Conservation (phyloP, 148 eudicot species). For the Dianthus caryophyllus region DNA sequence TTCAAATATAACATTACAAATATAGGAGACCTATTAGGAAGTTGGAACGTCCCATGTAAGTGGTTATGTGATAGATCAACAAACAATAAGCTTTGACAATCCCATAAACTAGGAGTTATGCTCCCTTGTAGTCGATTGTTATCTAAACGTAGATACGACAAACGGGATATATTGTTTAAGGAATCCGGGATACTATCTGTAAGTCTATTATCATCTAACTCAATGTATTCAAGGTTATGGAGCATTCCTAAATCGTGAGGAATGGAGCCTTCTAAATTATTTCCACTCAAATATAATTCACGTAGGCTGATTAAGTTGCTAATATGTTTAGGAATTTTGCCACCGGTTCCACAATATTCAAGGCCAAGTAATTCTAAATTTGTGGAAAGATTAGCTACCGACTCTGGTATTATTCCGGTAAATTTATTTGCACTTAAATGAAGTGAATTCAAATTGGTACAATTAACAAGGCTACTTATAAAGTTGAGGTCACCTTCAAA, state of each 20-base stretch:
- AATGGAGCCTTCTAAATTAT: constrained; percentile 18
- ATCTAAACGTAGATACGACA: neutral
- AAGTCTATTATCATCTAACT: constrained; percentile 14
- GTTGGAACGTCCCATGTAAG: constrained; percentile 27
- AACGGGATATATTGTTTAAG: constrained; percentile 12
- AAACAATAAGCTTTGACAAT: constrained; percentile 17
- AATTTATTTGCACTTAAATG: neutral
- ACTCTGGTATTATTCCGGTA: constrained; percentile 18
- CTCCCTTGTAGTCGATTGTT: constrained; percentile 17
- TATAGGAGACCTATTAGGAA: constrained; percentile 19
- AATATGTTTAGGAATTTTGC: constrained; percentile 23
- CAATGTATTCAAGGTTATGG: constrained; percentile 11
- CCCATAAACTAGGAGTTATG: constrained; percentile 28
- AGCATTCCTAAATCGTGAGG: constrained; percentile 23
- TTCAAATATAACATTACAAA: constrained; percentile 13
- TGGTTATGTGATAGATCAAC: constrained; percentile 21
- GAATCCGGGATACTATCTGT: constrained; percentile 28
- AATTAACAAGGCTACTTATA: constrained; percentile 21
- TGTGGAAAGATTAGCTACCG: constrained; percentile 12
- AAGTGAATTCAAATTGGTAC: neutral
- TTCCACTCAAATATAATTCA: too few relatives aligned
- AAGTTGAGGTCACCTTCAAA: constrained; percentile 26
- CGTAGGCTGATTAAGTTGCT: neutral
- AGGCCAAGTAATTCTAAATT: neutral
- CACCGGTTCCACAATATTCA: neutral